A percentile compares a stretch with the other conserved stretches of the same genome.
These are phyloP conservation scores for Fabrea salina DNA, from an alignment of 169 alveolate species.

Conservation along the genomic window DNA sequence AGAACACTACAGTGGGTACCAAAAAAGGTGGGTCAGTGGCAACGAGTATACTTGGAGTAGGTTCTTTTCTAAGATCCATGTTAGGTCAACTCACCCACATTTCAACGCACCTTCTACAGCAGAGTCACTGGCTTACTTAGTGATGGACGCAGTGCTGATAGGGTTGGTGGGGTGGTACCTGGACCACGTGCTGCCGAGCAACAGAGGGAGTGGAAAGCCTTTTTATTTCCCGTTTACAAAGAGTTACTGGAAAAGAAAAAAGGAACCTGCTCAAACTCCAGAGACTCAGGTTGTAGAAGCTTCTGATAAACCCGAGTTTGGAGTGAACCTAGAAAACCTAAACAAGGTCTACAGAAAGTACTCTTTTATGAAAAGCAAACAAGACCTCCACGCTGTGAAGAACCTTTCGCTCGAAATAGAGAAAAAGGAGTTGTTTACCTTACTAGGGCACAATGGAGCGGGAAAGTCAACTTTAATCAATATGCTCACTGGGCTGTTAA, in stretches of 20 bases:
- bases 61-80: constrained; percentile 29
- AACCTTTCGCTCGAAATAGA: constrained; percentile 67
- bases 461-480: constrained; percentile 90
- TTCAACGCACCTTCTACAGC: constrained; percentile 42
- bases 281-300: constrained; percentile 22
- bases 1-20: not conserved
- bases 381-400: constrained; percentile 70
- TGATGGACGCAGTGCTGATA: constrained; percentile 21
- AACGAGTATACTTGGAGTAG: constrained; percentile 36
- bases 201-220: constrained; percentile 22
- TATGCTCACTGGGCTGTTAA: constrained; percentile 67
- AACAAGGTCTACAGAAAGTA: constrained; percentile 49
- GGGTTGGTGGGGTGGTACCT: constrained; percentile 39
- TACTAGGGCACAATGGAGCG: constrained; percentile 93
- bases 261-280: constrained; percentile 29
- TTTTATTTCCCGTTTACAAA: not conserved
- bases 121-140: constrained; percentile 18
- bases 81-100: not conserved
- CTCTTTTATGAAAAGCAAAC: constrained; percentile 47
- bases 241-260: constrained; percentile 32
- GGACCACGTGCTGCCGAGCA: constrained; percentile 43
- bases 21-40: constrained; percentile 41
- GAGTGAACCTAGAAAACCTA: constrained; percentile 49
- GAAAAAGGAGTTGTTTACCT: constrained; percentile 79
- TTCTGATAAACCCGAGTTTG: constrained; percentile 40